phyloP scores from a whole-genome alignment of 2,329 filamentous ascomycete genomes.

The Cercospora brassicicola region DNA sequence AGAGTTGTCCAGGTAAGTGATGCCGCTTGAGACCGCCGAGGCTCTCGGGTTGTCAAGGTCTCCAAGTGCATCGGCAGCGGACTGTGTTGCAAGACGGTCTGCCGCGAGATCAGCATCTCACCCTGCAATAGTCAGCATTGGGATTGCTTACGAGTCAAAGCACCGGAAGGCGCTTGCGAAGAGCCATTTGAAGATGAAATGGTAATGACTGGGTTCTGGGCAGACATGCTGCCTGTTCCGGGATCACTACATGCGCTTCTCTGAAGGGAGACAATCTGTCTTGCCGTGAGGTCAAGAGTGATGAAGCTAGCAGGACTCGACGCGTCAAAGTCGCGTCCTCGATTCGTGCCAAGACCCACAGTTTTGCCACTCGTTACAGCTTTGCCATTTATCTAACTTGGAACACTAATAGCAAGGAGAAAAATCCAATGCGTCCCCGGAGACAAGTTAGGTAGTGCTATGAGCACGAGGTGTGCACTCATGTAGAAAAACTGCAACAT shows the following conservation, averaged over 20 bases:
- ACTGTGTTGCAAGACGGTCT: conserved; percentile 25
- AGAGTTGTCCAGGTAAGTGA: conserved; percentile 17
- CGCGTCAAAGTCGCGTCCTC: background rate
- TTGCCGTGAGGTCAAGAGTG: background rate
- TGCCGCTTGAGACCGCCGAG: conserved; percentile 16
- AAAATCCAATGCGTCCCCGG: background rate
- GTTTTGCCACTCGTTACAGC: background rate
- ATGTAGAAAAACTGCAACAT: background rate
- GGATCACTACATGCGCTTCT: background rate
- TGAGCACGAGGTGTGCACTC: background rate
- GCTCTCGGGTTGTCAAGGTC: background rate
- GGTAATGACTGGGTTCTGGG: conserved; percentile 9
- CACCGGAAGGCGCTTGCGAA: background rate
- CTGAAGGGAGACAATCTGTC: background rate
- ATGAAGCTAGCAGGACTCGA: background rate
- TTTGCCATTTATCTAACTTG: background rate
- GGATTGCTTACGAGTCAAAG: conserved; percentile 10
- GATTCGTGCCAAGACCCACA: background rate
- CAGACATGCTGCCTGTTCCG: conserved; percentile 13
- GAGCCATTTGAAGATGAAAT: conserved; percentile 15
- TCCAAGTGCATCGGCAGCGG: conserved; percentile 18
- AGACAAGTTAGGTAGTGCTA: background rate
- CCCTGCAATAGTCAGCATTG: background rate
- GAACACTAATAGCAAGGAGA: background rate
- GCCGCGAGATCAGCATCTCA: background rate